Percentiles rank a stretch among this genome's conserved stretches.
Conservation (phyloP, 306 rosid species). For the Phaseolus lunatus region DNA sequence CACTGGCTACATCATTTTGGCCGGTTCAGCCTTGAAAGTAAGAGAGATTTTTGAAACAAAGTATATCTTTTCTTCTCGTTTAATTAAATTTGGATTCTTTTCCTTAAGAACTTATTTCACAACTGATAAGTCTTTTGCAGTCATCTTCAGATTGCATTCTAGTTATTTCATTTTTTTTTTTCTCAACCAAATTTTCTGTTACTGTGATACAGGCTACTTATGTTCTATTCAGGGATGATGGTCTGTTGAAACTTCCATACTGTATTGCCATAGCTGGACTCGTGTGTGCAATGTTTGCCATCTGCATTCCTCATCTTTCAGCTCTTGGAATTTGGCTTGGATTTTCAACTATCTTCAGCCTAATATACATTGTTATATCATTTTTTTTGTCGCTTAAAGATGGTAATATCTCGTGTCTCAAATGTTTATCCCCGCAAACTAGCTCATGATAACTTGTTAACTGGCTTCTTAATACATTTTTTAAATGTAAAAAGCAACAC, state of each 20-base stretch:
- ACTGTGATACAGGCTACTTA: slow-evolving; percentile 70
- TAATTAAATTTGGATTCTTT: slow-evolving; percentile 14
- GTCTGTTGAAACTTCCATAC: slow-evolving; percentile 80
- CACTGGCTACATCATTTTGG: slow-evolving; percentile 87
- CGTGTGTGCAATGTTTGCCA: slow-evolving; percentile 76
- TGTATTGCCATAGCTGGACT: slow-evolving; percentile 76
- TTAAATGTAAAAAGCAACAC: not conserved
- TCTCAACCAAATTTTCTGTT: not conserved
- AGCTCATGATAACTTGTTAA: not conserved
- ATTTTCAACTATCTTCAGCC: slow-evolving; percentile 80
- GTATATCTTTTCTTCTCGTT: not conserved
- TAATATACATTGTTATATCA: slow-evolving; percentile 61
- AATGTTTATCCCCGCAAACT: not conserved
- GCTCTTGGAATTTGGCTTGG: slow-evolving; percentile 94
- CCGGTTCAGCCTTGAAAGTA: slow-evolving; percentile 95
- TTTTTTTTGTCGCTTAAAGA: slow-evolving; percentile 69
- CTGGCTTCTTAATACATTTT: not conserved
- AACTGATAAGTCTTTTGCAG: not conserved
- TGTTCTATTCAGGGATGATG: slow-evolving; percentile 69
- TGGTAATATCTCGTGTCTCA: slow-evolving; percentile 57
- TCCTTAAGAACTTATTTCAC: not conserved
- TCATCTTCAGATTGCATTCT: not conserved
- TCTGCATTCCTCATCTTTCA: slow-evolving; percentile 83
- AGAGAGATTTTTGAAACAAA: slow-evolving; percentile 20
- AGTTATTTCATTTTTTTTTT: not conserved